Conservation (phyloP, 331 rosid genomes). For the Acacia pycnantha region DNA sequence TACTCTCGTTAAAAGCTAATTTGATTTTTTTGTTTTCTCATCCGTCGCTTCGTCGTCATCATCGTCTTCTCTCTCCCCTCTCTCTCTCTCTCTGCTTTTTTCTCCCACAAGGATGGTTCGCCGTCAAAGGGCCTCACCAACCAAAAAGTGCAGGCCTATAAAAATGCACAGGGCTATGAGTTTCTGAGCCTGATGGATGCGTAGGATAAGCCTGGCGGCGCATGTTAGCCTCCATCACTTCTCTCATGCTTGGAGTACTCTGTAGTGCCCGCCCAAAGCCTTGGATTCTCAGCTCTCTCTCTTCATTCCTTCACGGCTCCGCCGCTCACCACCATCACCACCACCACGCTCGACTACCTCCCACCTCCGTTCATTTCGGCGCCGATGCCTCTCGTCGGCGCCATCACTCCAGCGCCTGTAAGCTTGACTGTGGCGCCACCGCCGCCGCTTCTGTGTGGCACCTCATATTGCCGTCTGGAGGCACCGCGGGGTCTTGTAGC, state of each 20-base stretch:
- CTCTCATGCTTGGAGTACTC: constrained; percentile 77
- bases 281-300: constrained; percentile 59
- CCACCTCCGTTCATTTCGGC: not conserved
- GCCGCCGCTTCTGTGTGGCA: constrained; percentile 86
- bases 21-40: not conserved
- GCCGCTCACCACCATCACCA: constrained; percentile 41
- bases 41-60: not conserved
- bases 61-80: too few relatives aligned
- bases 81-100: not conserved
- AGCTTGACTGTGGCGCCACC: constrained; percentile 21
- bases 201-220: constrained; percentile 38
- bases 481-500: constrained; percentile 17
- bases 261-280: constrained; percentile 72
- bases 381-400: constrained; percentile 31
- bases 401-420: constrained; percentile 66
- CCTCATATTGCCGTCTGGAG: constrained; percentile 59
- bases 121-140: constrained; percentile 13
- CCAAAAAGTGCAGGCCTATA: not conserved
- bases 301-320: constrained; percentile 55
- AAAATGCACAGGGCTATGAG: not conserved
- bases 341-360: constrained; percentile 27
- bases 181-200: constrained; percentile 33
- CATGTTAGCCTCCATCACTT: constrained; percentile 26
- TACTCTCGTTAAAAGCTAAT: too few relatives aligned
- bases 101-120: not conserved